Conservation (phyloP, 2,329 filamentous ascomycete species). For the Epichloe hybrida region DNA sequence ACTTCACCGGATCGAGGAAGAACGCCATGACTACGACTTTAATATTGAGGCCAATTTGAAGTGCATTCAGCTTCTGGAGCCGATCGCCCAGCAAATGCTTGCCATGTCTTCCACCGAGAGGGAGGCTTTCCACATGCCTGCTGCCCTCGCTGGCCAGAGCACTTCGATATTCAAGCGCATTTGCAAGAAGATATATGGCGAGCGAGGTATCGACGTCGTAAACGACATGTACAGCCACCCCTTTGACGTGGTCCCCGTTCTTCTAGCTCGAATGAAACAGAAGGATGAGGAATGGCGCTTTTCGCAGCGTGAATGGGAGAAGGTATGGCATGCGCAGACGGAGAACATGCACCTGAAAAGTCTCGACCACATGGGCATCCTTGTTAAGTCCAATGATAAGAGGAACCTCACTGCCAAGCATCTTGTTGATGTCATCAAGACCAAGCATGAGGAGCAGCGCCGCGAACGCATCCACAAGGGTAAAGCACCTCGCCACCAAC, state of each 20-base stretch:
- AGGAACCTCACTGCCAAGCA: conserved; percentile 82
- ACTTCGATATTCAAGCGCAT: conserved; percentile 95
- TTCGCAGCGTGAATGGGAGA: conserved; percentile 94
- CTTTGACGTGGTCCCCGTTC: conserved; percentile 74
- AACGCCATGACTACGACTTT: conserved; percentile 96
- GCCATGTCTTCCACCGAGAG: conserved; percentile 64
- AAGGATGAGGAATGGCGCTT: conserved; percentile 98
- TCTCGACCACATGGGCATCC: conserved; percentile 89
- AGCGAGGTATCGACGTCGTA: conserved; percentile 73
- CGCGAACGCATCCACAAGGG: conserved; percentile 52
- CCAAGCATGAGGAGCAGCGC: conserved; percentile 82
- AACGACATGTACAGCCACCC: conserved; percentile 75
- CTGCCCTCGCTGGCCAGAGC: conserved; percentile 79
- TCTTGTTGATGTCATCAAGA: conserved; percentile 79
- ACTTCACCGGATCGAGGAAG: conserved; percentile 91
- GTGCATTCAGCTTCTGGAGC: conserved; percentile 90
- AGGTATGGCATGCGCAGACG: conserved; percentile 94
- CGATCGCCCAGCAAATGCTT: conserved; percentile 80
- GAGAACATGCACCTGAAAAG: conserved; percentile 92
- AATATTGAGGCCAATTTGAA: conserved; percentile 92
- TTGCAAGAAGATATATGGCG: conserved; percentile 94
- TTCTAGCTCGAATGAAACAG: conserved; percentile 81
- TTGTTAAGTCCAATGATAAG: conserved; percentile 81
- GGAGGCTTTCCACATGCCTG: conserved; percentile 62
- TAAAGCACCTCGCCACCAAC: conserved; percentile 55